A percentile compares a stretch with the other conserved stretches of the same genome.
These are phyloP conservation scores for Populus davidiana DNA, from an alignment of 345 rosid genomes.

Conservation along the genomic window DNA sequence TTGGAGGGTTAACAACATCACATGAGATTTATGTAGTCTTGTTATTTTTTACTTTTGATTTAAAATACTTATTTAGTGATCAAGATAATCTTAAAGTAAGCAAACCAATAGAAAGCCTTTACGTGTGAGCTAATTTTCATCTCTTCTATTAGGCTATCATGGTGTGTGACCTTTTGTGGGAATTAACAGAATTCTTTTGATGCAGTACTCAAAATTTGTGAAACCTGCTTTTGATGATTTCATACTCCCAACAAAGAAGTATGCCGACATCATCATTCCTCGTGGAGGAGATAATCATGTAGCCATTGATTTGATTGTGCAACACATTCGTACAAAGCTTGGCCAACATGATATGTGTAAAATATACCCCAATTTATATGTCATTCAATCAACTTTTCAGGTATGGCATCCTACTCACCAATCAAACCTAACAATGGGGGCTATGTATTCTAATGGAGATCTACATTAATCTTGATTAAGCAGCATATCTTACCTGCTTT, in stretches of 20 bases:
- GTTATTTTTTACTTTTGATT: too few relatives aligned
- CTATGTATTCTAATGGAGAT: not conserved
- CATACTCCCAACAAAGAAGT: slow-evolving; percentile 97
- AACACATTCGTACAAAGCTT: slow-evolving; percentile 93
- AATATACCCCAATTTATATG: slow-evolving; percentile 90
- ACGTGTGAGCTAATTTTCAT: too few relatives aligned
- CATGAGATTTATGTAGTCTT: too few relatives aligned
- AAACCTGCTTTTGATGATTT: slow-evolving; percentile 99
- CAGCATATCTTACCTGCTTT: not conserved
- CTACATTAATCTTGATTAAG: not conserved
- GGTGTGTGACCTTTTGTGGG: not conserved
- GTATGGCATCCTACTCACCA: slow-evolving; percentile 33
- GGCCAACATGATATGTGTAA: slow-evolving; percentile 98
- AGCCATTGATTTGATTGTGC: slow-evolving; percentile 95
- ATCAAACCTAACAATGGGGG: not conserved
- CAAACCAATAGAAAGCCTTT: too few relatives aligned
- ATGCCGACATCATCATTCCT: slow-evolving; percentile 97
- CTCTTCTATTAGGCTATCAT: too few relatives aligned
- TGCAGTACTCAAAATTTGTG: slow-evolving; percentile 98
- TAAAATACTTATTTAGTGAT: too few relatives aligned
- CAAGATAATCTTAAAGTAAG: too few relatives aligned
- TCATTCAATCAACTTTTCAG: slow-evolving; percentile 98
- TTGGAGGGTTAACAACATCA: too few relatives aligned
- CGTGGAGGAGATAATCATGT: slow-evolving; percentile 99
- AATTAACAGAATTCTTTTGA: slow-evolving; percentile 26